These are phyloP conservation scores for Crassisporium funariophilum DNA, from an alignment of 768 basidiomycete species.

Conservation along the genomic window DNA sequence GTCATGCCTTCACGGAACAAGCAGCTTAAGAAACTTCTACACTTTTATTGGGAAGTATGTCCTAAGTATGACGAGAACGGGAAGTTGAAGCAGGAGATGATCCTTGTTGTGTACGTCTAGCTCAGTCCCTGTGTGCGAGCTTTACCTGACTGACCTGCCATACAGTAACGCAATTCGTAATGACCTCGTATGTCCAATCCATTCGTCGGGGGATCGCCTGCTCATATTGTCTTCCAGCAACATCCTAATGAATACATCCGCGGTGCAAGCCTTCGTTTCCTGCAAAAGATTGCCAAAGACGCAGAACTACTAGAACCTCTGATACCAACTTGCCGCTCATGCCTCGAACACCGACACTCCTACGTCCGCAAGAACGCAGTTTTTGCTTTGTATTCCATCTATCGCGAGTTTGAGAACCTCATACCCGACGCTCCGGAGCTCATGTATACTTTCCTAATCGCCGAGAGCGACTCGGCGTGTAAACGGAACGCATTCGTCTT, in stretches of 20 bases:
- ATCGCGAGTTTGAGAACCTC: constrained; percentile 91
- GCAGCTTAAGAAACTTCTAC: constrained; percentile 93
- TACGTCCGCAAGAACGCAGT: constrained; percentile 99
- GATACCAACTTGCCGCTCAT: constrained; percentile 89
- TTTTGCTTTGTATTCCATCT: constrained; percentile 93
- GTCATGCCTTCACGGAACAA: constrained; percentile 95
- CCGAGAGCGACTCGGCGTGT: constrained; percentile 95
- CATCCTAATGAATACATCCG: constrained; percentile 99
- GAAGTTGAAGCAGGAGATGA: constrained; percentile 99
- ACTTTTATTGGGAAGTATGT: constrained; percentile 97
- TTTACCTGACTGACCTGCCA: constrained; percentile 10
- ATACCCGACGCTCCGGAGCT: constrained; percentile 97
- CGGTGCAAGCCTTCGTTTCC: constrained; percentile 93
- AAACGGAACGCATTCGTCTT: constrained; percentile 98
- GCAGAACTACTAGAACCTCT: constrained; percentile 94
- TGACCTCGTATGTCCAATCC: constrained; percentile 71
- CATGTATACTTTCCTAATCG: constrained; percentile 93
- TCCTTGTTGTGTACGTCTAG: constrained; percentile 90
- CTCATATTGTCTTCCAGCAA: constrained; percentile 58
- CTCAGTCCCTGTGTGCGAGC: constrained; percentile 1
- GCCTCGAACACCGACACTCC: constrained; percentile 95
- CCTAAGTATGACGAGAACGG: constrained; percentile 97
- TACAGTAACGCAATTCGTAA: constrained; percentile 93
- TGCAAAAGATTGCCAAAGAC: constrained; percentile 94
- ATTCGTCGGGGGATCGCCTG: constrained; percentile 1